Evolutionary conservation across 768 basidiomycete genomes (phyloP).

Genomic region (Austroboletus eburneus): DNA sequence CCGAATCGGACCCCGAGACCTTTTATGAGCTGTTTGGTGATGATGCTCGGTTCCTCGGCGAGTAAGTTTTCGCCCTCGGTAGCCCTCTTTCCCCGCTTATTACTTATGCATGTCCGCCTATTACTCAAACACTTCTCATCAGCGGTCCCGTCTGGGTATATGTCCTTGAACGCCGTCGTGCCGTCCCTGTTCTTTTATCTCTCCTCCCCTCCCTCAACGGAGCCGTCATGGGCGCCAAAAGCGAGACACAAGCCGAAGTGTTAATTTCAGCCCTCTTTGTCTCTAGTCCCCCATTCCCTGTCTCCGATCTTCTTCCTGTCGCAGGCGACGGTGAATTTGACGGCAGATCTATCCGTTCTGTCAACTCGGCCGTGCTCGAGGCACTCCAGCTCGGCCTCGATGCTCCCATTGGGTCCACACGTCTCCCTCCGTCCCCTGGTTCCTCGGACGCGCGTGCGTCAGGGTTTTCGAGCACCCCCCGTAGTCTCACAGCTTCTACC

Average conservation of each 20-base stretch:
- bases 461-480: conserved; percentile 20
- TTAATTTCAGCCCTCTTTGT: conserved; percentile 77
- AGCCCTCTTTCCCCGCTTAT: neutral
- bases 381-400: conserved; percentile 38
- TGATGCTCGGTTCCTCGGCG: conserved; percentile 66
- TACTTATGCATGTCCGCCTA: conserved; percentile 5
- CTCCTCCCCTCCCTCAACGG: conserved; percentile 59
- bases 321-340: conserved; percentile 34
- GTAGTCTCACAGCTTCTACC: conserved; percentile 29
- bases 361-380: conserved; percentile 46
- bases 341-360: conserved; percentile 35
- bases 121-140: conserved; percentile 5
- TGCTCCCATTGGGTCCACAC: conserved; percentile 39
- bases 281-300: conserved; percentile 78
- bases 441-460: conserved; percentile 21
- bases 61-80: conserved; percentile 48
- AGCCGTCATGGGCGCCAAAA: conserved; percentile 69
- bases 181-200: conserved; percentile 75
- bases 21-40: conserved; percentile 78
- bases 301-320: conserved; percentile 55
- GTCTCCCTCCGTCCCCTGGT: conserved; percentile 35
- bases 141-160: conserved; percentile 92
- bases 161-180: conserved; percentile 76
- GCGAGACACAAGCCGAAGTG: conserved; percentile 65
- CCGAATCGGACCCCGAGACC: conserved; percentile 75